Evolutionary conservation across 116 monocot species (phyloP).

Genomic region (Phalaenopsis hybrid): DNA sequence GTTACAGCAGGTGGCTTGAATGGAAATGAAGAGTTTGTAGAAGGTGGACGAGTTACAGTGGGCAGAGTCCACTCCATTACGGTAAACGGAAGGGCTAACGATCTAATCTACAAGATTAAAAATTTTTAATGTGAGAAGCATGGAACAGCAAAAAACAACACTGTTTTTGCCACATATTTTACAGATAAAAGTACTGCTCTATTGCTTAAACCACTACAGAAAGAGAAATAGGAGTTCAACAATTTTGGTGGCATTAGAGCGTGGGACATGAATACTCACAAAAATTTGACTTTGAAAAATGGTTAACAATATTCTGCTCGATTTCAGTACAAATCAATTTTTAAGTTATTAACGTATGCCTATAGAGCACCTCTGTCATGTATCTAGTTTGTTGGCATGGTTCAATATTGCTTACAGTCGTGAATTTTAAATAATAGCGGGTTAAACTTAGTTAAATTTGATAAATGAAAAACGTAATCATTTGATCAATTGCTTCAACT

Average conservation of each 20-base stretch:
- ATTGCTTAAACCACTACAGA: neutral
- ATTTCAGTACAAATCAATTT: neutral
- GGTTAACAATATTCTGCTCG: neutral
- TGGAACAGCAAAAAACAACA: neutral
- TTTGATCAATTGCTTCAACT: neutral
- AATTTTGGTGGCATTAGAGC: neutral
- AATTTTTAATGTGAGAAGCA: neutral
- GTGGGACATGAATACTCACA: neutral
- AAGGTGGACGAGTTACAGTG: conserved; percentile 69
- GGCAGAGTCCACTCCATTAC: conserved; percentile 99
- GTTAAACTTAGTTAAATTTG: neutral
- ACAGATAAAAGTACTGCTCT: neutral
- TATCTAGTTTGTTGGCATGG: neutral
- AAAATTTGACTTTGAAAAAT: neutral
- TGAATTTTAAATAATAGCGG: neutral
- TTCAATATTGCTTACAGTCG: neutral
- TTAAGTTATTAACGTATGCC: neutral
- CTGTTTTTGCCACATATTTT: neutral
- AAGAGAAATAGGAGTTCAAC: neutral
- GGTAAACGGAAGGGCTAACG: conserved; percentile 98
- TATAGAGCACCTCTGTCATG: neutral
- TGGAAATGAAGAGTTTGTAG: conserved; percentile 44
- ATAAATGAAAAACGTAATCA: neutral
- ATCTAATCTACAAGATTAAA: conserved; percentile 75
- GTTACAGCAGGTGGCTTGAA: conserved; percentile 29